Percentiles rank a stretch among this genome's conserved stretches.
Conservation (phyloP, 83 land plant genomes). For the Picea abies region DNA sequence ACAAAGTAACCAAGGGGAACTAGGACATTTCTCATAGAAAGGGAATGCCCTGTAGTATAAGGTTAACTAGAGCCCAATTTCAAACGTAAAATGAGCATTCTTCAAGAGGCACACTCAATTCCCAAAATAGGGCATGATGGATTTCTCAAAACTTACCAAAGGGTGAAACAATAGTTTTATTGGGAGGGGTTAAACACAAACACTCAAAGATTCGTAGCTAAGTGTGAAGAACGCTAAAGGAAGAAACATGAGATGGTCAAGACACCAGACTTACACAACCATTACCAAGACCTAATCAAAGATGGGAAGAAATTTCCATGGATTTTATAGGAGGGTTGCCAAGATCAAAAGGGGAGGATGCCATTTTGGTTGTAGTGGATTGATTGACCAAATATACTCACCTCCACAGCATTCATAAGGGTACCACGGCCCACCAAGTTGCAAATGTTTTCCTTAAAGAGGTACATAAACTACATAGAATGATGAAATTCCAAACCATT, state of each 20-base stretch:
- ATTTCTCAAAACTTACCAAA: not conserved
- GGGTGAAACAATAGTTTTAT: not conserved
- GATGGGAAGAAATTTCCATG: not conserved
- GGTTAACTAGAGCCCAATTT: not conserved
- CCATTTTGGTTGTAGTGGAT: not conserved
- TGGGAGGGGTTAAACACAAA: too few relatives aligned
- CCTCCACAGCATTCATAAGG: not conserved
- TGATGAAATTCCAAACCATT: too few relatives aligned
- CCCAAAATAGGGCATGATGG: not conserved
- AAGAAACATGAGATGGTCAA: not conserved
- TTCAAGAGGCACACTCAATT: not conserved
- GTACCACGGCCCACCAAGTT: not conserved
- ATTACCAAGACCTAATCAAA: not conserved
- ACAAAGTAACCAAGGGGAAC: not conserved
- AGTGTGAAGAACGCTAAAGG: not conserved
- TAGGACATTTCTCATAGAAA: too few relatives aligned
- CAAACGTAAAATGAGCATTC: not conserved
- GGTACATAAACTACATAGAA: too few relatives aligned
- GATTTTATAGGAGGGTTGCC: not conserved
- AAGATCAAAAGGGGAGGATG: not conserved
- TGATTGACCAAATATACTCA: not conserved
- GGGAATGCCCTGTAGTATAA: not conserved
- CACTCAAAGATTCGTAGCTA: too few relatives aligned
- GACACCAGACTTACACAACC: not conserved
- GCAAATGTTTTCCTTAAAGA: too few relatives aligned